Evolutionary conservation across 306 rosid species (phyloP).

Genomic region (Prinsepia uniflora): DNA sequence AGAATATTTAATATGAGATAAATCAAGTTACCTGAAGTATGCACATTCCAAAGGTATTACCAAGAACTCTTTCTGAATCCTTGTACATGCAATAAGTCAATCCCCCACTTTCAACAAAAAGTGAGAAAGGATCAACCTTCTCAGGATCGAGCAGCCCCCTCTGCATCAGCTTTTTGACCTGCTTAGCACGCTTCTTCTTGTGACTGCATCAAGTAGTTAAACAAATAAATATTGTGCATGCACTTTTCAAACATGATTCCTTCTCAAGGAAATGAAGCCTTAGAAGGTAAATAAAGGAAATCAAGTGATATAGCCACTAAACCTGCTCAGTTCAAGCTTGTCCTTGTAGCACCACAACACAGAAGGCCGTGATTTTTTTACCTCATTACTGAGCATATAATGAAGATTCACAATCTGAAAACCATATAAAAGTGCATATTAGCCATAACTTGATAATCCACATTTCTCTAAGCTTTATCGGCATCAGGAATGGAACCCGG

Average conservation of each 20-base stretch:
- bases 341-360: constrained; percentile 92
- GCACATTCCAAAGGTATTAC: constrained; percentile 95
- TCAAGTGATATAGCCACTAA: background rate
- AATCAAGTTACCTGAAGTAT: constrained; percentile 66
- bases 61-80: constrained; percentile 83
- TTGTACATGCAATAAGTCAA: constrained; percentile 70
- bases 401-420: constrained; percentile 87
- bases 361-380: constrained; percentile 65
- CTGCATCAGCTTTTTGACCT: constrained; percentile 57
- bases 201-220: constrained; percentile 57
- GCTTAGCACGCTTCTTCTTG: constrained; percentile 75
- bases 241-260: background rate
- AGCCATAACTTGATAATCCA: background rate
- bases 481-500: too few relatives aligned
- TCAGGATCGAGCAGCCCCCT: constrained; percentile 86
- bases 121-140: constrained; percentile 73
- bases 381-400: constrained; percentile 77
- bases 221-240: constrained; percentile 20
- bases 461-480: too few relatives aligned
- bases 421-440: background rate
- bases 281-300: background rate
- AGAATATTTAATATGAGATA: background rate
- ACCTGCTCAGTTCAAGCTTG: constrained; percentile 95
- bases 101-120: constrained; percentile 71
- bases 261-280: too few relatives aligned